phyloP scores from a whole-genome alignment of 2,329 filamentous ascomycete genomes.

The Ophiosphaerella korrae region DNA sequence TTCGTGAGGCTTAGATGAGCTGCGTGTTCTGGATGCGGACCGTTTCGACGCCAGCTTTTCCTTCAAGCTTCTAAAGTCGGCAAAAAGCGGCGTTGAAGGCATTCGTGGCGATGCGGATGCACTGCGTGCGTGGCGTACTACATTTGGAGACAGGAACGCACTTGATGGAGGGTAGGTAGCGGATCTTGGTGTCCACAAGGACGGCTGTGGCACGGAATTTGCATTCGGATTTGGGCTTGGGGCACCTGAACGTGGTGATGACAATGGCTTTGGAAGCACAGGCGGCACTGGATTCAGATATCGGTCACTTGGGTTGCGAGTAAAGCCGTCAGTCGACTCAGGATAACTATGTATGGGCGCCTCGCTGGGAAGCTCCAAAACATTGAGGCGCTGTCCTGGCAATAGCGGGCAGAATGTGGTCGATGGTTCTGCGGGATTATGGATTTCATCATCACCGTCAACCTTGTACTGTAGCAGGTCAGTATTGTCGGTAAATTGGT shows the following conservation, averaged over 20 bases:
- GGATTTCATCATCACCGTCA: constrained; percentile 77
- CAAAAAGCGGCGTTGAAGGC: constrained; percentile 33
- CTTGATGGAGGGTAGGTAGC: constrained; percentile 34
- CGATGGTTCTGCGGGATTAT: constrained; percentile 72
- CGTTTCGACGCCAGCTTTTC: constrained; percentile 38
- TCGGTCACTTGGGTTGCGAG: constrained; percentile 78
- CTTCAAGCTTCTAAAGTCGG: constrained; percentile 40
- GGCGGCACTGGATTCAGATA: constrained; percentile 70
- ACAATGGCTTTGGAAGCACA: constrained; percentile 39
- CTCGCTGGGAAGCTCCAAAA: constrained; percentile 79
- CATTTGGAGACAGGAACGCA: constrained; percentile 28
- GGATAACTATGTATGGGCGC: constrained; percentile 66
- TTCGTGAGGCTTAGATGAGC: constrained; percentile 28
- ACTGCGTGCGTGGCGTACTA: constrained; percentile 35
- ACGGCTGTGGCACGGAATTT: constrained; percentile 19
- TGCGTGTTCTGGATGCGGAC: constrained; percentile 28
- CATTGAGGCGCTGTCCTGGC: constrained; percentile 86
- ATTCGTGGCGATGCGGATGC: constrained; percentile 37
- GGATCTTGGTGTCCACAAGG: constrained; percentile 31
- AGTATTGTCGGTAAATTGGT: constrained; percentile 6
- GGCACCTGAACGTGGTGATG: constrained; percentile 23
- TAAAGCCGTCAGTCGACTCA: constrained; percentile 69
- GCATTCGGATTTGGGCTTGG: constrained; percentile 21
- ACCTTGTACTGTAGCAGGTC: constrained; percentile 72
- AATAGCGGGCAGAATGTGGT: constrained; percentile 84